Conservation (phyloP, 192 early-diverging fungal species). For the Rhizophagus sp. region DNA sequence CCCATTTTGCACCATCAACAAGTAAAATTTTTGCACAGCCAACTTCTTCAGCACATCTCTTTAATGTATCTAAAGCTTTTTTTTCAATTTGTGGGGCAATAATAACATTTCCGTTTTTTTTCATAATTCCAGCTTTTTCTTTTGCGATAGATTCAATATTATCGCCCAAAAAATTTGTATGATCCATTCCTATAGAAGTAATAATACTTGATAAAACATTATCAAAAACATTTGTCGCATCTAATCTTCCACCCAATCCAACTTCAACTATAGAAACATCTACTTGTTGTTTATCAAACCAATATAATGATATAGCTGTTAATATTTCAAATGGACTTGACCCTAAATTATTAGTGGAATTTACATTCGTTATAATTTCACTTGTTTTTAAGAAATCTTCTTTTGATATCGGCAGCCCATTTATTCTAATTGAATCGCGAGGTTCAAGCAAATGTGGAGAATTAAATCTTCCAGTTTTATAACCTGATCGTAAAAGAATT, state of each 20-base stretch:
- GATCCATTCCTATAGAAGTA: constrained; percentile 80
- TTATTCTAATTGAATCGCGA: constrained; percentile 90
- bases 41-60: constrained; percentile 33
- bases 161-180: constrained; percentile 66
- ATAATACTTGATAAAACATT: constrained; percentile 70
- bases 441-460: constrained; percentile 91
- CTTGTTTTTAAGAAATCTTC: constrained; percentile 75
- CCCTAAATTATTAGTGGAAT: constrained; percentile 38
- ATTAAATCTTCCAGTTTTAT: constrained; percentile 79
- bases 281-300: constrained; percentile 57
- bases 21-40: constrained; percentile 25
- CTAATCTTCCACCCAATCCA: constrained; percentile 80
- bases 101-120: constrained; percentile 47
- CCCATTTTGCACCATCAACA: constrained; percentile 37
- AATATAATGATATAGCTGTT: constrained; percentile 55
- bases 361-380: constrained; percentile 58
- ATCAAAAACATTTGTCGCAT: constrained; percentile 78
- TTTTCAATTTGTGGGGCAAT: constrained; percentile 57
- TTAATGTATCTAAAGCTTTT: constrained; percentile 40
- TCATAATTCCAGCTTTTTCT: constrained; percentile 86
- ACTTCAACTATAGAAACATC: constrained; percentile 81
- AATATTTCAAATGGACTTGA: constrained; percentile 76
- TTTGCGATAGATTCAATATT: constrained; percentile 74
- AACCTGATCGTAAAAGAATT: constrained; percentile 58
- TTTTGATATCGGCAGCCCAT: constrained; percentile 74